Evolutionary conservation across 106 monocot genomes (phyloP), one percentile per base, ranked within the genome.

Genomic region (Allium cepa): DNA sequence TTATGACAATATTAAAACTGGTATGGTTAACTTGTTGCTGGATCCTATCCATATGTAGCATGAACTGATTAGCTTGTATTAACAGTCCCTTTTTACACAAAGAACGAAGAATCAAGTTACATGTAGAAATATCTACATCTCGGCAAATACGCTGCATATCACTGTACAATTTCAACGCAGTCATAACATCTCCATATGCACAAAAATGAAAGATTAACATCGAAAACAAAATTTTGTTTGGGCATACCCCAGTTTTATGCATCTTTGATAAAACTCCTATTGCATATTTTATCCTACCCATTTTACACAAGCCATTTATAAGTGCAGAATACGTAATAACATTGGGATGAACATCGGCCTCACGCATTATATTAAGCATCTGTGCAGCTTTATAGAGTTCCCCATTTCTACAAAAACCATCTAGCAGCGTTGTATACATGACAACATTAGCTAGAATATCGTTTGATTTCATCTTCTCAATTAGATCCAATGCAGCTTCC

Each of bases 291-390:
- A 80, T 64, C 70, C 53, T 73, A 28, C 80, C 74, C 66, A 70
- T 60, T 72, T 78, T 86, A 68, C 65, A 78, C 55, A 86, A 75
- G 52, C 87, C 82, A 80, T 87, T 87, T 55, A 84, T 72, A 58
- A 90, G 64, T 49, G 70, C 70, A n/a, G 94, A 87, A 76, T 84
- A 90, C 17, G 87, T 82, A 51, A 94, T 49, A 36, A 82, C 81
- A 76, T 90, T 90, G 55, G 90, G 84, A 72, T 58, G 65, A 36
- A 94, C 47, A 14, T 78, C 80, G 70, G 67, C 47, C 63, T 72
- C 73, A 50, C 76, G 22, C 90, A 94, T 87, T 16, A 46, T 60
- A 28, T 63, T 46, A 69, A 86, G 64, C 69, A 82, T 53, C 48
- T 75, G 51, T 8, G 74, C 9, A 59, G 90, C 94, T 69, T 75